phyloP scores from a whole-genome alignment of 2,329 filamentous ascomycete genomes.

The Esteya vermicola region DNA sequence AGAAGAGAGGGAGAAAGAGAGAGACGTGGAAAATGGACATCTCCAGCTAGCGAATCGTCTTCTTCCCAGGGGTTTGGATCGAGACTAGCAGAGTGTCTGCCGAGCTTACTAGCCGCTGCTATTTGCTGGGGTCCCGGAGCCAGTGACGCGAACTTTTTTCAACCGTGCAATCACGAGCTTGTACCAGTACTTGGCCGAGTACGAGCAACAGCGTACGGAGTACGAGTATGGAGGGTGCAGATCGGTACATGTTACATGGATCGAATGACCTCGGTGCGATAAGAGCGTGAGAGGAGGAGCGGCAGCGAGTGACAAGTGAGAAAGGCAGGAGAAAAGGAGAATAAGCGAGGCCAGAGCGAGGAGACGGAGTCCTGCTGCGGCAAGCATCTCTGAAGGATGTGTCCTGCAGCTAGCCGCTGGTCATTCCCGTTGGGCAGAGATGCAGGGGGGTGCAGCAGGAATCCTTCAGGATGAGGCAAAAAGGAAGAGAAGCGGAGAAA shows the following conservation, averaged over 20 bases:
- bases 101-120: slow-evolving; percentile 17
- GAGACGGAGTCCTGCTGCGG: too few species aligned
- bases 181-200: background rate
- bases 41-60: background rate
- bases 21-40: background rate
- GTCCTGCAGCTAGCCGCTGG: too few species aligned
- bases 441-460: too few species aligned
- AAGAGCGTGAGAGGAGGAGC: too few species aligned
- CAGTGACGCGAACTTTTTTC: slow-evolving; percentile 3
- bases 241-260: too few species aligned
- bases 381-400: too few species aligned
- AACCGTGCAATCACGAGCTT: background rate
- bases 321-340: background rate
- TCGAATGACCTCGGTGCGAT: too few species aligned
- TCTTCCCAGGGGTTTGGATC: slow-evolving; percentile 18
- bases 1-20: background rate
- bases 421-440: too few species aligned
- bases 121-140: slow-evolving; percentile 12
- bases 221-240: too few species aligned
- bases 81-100: slow-evolving; percentile 17
- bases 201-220: background rate
- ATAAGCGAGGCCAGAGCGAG: too few species aligned
- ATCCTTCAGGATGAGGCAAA: too few species aligned
- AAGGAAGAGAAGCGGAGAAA: too few species aligned
- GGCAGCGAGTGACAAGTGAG: background rate